Conservation (phyloP, 208 protist species). For the Kentomonas sorsogonicus region DNA sequence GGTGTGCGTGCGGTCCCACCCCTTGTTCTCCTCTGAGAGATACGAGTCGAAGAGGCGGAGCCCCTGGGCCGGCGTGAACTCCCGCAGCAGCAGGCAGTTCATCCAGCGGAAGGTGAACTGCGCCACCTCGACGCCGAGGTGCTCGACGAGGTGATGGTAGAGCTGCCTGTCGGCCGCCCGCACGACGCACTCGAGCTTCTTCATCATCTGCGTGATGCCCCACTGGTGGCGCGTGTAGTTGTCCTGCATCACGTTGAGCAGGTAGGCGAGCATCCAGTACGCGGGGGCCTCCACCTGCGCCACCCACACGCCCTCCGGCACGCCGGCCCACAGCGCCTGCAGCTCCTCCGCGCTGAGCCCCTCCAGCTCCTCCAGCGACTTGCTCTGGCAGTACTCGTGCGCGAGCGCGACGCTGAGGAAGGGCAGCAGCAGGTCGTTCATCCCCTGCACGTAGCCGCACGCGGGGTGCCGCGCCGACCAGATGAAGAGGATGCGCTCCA, state of each 20-base stretch:
- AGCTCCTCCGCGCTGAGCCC: slow-evolving; percentile 27
- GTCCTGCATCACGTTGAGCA: slow-evolving; percentile 86
- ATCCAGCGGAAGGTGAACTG: slow-evolving; percentile 91
- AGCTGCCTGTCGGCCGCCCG: slow-evolving; percentile 48
- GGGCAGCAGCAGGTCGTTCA: slow-evolving; percentile 91
- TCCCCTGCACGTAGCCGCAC: slow-evolving; percentile 92
- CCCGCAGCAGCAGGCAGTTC: slow-evolving; percentile 90
- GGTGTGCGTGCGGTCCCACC: slow-evolving; percentile 70
- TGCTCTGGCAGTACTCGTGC: slow-evolving; percentile 33
- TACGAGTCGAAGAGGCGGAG: slow-evolving; percentile 89
- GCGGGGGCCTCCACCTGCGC: slow-evolving; percentile 85
- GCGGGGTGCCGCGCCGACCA: slow-evolving; percentile 92
- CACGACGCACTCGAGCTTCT: slow-evolving; percentile 70
- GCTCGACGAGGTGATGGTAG: slow-evolving; percentile 41
- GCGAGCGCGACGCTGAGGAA: slow-evolving; percentile 88
- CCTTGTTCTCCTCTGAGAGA: slow-evolving; percentile 66
- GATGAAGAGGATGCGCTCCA: slow-evolving; percentile 91
- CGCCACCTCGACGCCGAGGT: slow-evolving; percentile 55
- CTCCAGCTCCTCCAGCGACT: slow-evolving; percentile 45
- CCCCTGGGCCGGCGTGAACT: slow-evolving; percentile 69
- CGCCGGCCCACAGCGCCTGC: slow-evolving; percentile 25
- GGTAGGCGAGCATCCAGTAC: slow-evolving; percentile 85
- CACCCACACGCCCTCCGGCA: slow-evolving; percentile 47
- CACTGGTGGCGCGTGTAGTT: slow-evolving; percentile 88
- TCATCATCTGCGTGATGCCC: slow-evolving; percentile 86